Conservation (phyloP, 2,329 filamentous ascomycete species). For the Aspergillus fijiensis region DNA sequence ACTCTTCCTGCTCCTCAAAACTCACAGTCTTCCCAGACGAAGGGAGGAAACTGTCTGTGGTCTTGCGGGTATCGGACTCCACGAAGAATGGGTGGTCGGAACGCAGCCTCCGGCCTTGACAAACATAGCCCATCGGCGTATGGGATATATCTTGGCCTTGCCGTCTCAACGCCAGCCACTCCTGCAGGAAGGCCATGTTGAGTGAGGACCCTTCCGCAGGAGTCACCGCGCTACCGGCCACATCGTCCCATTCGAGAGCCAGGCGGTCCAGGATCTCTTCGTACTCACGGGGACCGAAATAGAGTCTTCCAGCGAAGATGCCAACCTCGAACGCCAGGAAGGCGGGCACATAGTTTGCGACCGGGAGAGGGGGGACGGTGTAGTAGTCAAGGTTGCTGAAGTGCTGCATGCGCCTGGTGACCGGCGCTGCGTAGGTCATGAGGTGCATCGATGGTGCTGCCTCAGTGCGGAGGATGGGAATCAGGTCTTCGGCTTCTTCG, state of each 20-base stretch:
- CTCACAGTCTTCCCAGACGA: background rate
- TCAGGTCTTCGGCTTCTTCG: constrained; percentile 60
- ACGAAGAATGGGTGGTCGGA: constrained; percentile 31
- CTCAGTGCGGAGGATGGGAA: constrained; percentile 44
- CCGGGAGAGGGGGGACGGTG: constrained; percentile 50
- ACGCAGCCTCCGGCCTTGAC: constrained; percentile 28
- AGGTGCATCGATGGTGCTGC: constrained; percentile 40
- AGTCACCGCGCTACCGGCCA: background rate
- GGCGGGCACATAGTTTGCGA: constrained; percentile 43
- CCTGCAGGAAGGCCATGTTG: constrained; percentile 31
- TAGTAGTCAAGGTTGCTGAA: constrained; percentile 59
- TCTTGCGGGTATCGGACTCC: background rate
- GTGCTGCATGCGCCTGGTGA: constrained; percentile 59
- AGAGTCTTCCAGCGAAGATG: constrained; percentile 60
- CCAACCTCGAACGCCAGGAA: constrained; percentile 62
- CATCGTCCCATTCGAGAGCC: background rate
- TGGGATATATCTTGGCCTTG: constrained; percentile 37
- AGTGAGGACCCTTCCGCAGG: constrained; percentile 2
- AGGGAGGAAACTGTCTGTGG: background rate
- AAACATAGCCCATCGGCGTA: constrained; percentile 39
- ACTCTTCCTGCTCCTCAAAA: background rate
- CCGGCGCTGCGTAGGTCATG: constrained; percentile 59
- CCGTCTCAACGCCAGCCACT: constrained; percentile 34
- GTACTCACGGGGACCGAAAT: constrained; percentile 40
- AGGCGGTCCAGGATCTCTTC: constrained; percentile 1